Evolutionary conservation across 306 rosid species (phyloP).

Genomic region (Ammopiptanthus mongolicus): DNA sequence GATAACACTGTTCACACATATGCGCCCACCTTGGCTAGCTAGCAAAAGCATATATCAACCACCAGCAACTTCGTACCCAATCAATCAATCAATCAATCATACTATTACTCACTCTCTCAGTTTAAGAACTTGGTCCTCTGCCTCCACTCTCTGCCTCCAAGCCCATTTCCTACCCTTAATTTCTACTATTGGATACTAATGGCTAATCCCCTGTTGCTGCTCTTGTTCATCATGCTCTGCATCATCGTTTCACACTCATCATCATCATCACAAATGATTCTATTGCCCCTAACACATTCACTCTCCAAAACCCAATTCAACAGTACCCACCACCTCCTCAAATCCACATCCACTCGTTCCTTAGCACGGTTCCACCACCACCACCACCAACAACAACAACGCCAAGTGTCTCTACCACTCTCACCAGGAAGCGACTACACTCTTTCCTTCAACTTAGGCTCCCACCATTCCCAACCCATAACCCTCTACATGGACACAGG

Average conservation of each 20-base stretch:
- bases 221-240: constrained; percentile 40
- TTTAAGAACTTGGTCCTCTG: constrained; percentile 11
- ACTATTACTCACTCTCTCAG: background rate
- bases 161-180: background rate
- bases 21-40: background rate
- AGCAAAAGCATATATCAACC: background rate
- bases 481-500: constrained; percentile 97
- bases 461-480: constrained; percentile 48
- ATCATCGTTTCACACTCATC: constrained; percentile 26
- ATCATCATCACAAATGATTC: constrained; percentile 26
- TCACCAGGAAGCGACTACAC: constrained; percentile 89
- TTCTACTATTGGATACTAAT: constrained; percentile 13
- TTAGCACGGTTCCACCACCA: constrained; percentile 50
- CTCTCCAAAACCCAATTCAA: constrained; percentile 58
- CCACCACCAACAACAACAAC: constrained; percentile 27
- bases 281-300: constrained; percentile 62
- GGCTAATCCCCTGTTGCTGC: constrained; percentile 46
- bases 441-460: constrained; percentile 55
- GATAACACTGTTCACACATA: background rate
- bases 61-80: constrained; percentile 19
- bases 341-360: constrained; percentile 63
- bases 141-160: background rate
- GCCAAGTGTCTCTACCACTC: constrained; percentile 68
- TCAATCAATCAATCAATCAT: no score
- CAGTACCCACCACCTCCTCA: constrained; percentile 70